Conservation (phyloP, 2,329 filamentous ascomycete species). For the Pseudogymnoascus sp. region DNA sequence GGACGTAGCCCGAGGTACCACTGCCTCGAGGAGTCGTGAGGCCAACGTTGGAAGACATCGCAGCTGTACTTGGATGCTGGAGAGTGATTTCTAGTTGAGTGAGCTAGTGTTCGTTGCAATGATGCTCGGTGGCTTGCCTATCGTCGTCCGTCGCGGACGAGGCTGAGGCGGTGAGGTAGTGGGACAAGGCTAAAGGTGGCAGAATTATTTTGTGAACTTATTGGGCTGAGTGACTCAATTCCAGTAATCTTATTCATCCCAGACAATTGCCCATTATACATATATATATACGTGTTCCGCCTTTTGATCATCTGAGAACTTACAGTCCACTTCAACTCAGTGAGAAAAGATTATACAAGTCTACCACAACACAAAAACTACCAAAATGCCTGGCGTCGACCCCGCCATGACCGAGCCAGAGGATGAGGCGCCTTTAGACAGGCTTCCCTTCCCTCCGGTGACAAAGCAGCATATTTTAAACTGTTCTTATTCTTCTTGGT, state of each 20-base stretch:
- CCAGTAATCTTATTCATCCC: conserved; percentile 1
- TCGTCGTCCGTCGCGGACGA: neutral
- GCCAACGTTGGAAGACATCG: conserved; percentile 95
- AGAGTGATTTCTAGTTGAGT: neutral
- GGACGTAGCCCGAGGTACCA: conserved; percentile 94
- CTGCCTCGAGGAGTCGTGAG: conserved; percentile 89
- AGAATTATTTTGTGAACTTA: conserved; percentile 7
- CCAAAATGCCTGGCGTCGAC: conserved; percentile 6
- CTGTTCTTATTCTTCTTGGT: conserved; percentile 92
- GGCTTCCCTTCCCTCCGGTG: conserved; percentile 71
- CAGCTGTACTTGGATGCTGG: conserved; percentile 11
- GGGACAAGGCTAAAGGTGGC: conserved; percentile 6
- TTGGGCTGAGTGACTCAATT: conserved; percentile 1
- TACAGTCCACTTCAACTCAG: neutral
- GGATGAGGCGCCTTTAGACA: conserved; percentile 23
- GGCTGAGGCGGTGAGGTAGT: conserved; percentile 5
- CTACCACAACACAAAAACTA: neutral
- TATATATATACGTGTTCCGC: neutral
- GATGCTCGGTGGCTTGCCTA: neutral
- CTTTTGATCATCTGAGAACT: neutral
- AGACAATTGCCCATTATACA: neutral
- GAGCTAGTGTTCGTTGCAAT: neutral
- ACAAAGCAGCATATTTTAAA: conserved; percentile 82
- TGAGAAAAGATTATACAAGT: no score
- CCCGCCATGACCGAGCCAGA: neutral